Base-by-base conservation (phyloP, 768 basidiomycete genomes). In the Phlebiopsis flavidoalba region DNA sequence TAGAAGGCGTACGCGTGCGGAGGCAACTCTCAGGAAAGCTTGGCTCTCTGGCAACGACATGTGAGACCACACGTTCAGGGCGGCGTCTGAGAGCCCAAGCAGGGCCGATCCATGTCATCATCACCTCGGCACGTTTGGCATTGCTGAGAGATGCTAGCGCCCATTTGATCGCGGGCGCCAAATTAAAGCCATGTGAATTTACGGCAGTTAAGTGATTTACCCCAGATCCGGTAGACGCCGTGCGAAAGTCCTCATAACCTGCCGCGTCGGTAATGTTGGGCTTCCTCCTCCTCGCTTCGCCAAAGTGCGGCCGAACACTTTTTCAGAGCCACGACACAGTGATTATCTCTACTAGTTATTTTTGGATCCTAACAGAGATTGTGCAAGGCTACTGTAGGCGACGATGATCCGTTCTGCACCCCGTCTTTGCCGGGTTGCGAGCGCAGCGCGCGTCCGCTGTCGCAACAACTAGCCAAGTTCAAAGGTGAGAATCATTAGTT, bases 361-460 rank as follows among this genome's bases (percentile, higher is more conserved):
- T 43, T 43, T 4, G 17, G 14, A 40, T 14, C 37, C 11, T 43
- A 12, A 12, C 10, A 43, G 17, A 43, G 10, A 43, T 43, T 12
- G n/a, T n/a, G n/a, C n/a, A n/a, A n/a, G n/a, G n/a, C n/a, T n/a
- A n/a, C n/a, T 43, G 2, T 8, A 43, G 40, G 40, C 3, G 2
- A 43, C 21, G 5, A 61, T 61, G 60, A 46, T 61, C 2, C 60
- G 60, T 35, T 24, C 54, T 21, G 49, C 37, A 40, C 43, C 54
- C 24, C 54, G 60, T 17, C 43, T 55, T n/a, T 17, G 31, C 57
- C 35, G 57, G 57, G 60, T 36, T 52, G 15, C 21, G n/a, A 22
- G 15, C 45, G 22, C 49, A 47, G 19, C 60, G 55, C 10, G 1
- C 46, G 31, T 11, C 24, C n/a, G 31, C 55, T 37, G 46, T 47